Evolutionary conservation across 176 grass and related monocot genomes (phyloP).

Genomic region (Phoenix dactylifera): DNA sequence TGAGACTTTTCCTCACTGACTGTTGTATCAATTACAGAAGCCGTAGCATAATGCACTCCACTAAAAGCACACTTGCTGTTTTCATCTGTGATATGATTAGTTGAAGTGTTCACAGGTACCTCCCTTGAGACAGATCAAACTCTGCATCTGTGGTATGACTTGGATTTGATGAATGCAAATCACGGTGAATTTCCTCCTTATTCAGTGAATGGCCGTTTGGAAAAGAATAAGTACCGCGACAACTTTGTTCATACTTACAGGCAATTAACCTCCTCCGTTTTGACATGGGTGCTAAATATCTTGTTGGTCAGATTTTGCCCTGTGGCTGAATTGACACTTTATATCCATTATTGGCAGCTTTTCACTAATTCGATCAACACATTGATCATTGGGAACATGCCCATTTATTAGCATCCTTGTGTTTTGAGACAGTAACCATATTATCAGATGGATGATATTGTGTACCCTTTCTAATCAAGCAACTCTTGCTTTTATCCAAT

Average conservation of each 20-base stretch:
- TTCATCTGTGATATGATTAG: constrained; percentile 16
- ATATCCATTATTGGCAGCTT: background rate
- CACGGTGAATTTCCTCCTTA: constrained; percentile 28
- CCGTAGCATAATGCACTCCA: constrained; percentile 6
- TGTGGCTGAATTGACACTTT: constrained; percentile 9
- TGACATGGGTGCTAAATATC: constrained; percentile 57
- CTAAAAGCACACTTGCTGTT: constrained; percentile 14
- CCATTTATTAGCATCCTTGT: constrained; percentile 23
- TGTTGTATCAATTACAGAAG: constrained; percentile 5
- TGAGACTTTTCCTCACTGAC: constrained; percentile 20
- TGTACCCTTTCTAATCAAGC: background rate
- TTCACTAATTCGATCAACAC: background rate
- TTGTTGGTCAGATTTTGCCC: constrained; percentile 40
- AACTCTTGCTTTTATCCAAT: background rate
- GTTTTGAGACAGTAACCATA: constrained; percentile 5
- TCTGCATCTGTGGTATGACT: constrained; percentile 14
- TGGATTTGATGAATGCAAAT: constrained; percentile 17
- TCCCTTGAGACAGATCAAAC: constrained; percentile 13
- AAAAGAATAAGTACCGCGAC: constrained; percentile 20
- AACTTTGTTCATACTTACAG: constrained; percentile 52
- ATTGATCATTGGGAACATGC: constrained; percentile 23
- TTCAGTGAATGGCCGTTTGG: constrained; percentile 26
- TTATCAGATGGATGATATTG: background rate
- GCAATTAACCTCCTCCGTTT: constrained; percentile 69
- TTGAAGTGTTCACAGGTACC: constrained; percentile 11